These are phyloP conservation scores for Colletotrichum ledebouriae DNA, from an alignment of 2,329 filamentous ascomycete genomes.

Conservation along the genomic window DNA sequence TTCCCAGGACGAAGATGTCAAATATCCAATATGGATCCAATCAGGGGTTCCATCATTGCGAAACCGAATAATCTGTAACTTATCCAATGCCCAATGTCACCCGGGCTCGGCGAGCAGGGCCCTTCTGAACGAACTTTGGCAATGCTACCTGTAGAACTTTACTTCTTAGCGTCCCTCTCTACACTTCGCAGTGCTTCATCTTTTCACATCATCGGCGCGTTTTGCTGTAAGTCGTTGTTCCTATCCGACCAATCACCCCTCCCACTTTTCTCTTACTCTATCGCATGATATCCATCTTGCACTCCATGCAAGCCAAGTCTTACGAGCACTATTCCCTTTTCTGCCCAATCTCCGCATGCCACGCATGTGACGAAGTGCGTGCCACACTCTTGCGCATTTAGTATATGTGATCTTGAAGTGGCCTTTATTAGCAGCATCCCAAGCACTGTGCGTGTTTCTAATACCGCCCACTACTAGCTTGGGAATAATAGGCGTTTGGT, in stretches of 20 bases:
- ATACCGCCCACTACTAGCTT: slow-evolving; percentile 22
- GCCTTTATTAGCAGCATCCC: neutral
- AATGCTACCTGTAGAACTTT: no score
- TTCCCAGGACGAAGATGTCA: neutral
- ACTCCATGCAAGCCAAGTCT: slow-evolving; percentile 19
- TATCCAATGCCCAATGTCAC: slow-evolving; percentile 7
- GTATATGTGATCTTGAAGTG: neutral
- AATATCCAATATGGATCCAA: slow-evolving; percentile 30
- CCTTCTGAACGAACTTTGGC: neutral
- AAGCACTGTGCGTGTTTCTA: slow-evolving; percentile 6
- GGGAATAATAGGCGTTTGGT: neutral
- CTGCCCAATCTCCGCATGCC: slow-evolving; percentile 18
- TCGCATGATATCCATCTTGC: slow-evolving; percentile 17
- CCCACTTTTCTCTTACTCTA: neutral
- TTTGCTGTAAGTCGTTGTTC: no score
- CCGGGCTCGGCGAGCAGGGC: slow-evolving; percentile 13
- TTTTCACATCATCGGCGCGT: no score
- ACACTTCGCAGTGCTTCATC: no score
- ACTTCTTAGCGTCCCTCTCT: no score
- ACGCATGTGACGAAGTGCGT: slow-evolving; percentile 9
- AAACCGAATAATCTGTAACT: slow-evolving; percentile 31
- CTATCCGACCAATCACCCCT: neutral
- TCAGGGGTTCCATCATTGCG: slow-evolving; percentile 14
- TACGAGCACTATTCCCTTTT: slow-evolving; percentile 23
- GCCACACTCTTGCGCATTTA: neutral